Evolutionary conservation across 371 early-diverging fungal species (phyloP), one percentile per base, ranked within the genome.

Genomic region (Mucor racemosus): DNA sequence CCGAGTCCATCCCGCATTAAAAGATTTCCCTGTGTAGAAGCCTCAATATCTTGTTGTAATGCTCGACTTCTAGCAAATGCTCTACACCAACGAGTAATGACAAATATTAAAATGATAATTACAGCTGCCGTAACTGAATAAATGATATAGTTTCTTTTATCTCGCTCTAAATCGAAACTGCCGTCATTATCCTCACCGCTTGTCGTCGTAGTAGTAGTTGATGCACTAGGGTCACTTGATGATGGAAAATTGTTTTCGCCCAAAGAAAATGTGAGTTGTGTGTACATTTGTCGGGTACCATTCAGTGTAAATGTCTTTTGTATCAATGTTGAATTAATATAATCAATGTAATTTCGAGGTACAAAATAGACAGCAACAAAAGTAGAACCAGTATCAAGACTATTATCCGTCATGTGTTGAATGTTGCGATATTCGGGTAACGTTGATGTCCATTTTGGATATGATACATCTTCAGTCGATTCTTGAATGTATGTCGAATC

Each of bases 361-460:
- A 64, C 74, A 62, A 76, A 81, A 55, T 77, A 75, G 8, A 74
- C 65, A 0, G 81, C 72, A 4, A 77, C 21, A 58, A 69, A 68
- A 1, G 73, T 56, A 44, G 65, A 36, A 5, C 59, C 58, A 7
- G 33, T 36, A 41, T 68, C 54, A 14, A 82, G 33, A 41, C 62
- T 69, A 39, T 80, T 80, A 53, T 82, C 83, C n/a, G 35, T 35
- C 82, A 82, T 82, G 33, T 19, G 31, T 3, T 62, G 58, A 9
- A 76, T 68, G 33, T 79, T 76, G 26, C 75, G 71, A 14, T 68
- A 50, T 9, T 55, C 15, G 1, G 79, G 79, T 5, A 80, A 44
- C 3, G 60, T 10, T 0, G 69, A 31, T 15, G 48, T 39, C 68
- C 71, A 72, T 4, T 63, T 64, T 6, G 80, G 76, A 35, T 68